Percentiles rank a stretch among this genome's conserved stretches.
These are phyloP conservation scores for Fusarium pseudonygamai DNA, from an alignment of 2,329 filamentous ascomycete species.

Conservation along the genomic window DNA sequence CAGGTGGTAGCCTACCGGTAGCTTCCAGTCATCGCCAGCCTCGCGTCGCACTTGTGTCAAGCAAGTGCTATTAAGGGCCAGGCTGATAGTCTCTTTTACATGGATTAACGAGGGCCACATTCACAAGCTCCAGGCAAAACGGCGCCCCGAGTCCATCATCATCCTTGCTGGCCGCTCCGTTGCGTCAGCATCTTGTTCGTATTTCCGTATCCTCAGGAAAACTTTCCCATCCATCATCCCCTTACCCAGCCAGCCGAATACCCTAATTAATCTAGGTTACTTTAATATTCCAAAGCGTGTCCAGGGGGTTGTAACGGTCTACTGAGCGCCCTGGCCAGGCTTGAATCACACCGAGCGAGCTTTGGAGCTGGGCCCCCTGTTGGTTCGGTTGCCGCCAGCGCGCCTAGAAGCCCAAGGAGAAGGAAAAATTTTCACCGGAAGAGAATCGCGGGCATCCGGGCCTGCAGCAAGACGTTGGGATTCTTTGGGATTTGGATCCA, in stretches of 20 bases:
- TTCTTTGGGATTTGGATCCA: slow-evolving; percentile 34
- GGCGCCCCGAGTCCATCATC: slow-evolving; percentile 16
- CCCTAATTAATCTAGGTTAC: slow-evolving; percentile 23
- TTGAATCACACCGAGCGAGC: slow-evolving; percentile 43
- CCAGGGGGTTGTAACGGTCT: slow-evolving; percentile 38
- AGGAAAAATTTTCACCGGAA: slow-evolving; percentile 46
- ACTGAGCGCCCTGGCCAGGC: slow-evolving; percentile 34
- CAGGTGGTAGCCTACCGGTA: slow-evolving; percentile 28
- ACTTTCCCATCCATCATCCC: slow-evolving; percentile 16
- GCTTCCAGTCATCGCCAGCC: slow-evolving; percentile 26
- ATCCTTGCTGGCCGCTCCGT: slow-evolving; percentile 31
- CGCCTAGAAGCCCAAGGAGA: slow-evolving; percentile 45
- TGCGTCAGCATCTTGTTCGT: slow-evolving; percentile 39
- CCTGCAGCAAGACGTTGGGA: slow-evolving; percentile 40
- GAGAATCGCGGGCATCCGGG: slow-evolving; percentile 40
- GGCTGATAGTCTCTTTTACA: slow-evolving; percentile 32
- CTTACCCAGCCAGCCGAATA: background rate
- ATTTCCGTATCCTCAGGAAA: slow-evolving; percentile 34
- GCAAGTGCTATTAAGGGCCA: slow-evolving; percentile 30
- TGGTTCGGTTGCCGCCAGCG: slow-evolving; percentile 43
- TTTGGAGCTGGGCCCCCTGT: slow-evolving; percentile 33
- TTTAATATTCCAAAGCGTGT: slow-evolving; percentile 17
- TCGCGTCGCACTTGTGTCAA: slow-evolving; percentile 36
- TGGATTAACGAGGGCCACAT: slow-evolving; percentile 18
- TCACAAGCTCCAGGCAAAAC: slow-evolving; percentile 22